These are phyloP conservation scores for Schizochytrium sp. DNA, from an alignment of 108 stramenopile species.

Conservation along the genomic window DNA sequence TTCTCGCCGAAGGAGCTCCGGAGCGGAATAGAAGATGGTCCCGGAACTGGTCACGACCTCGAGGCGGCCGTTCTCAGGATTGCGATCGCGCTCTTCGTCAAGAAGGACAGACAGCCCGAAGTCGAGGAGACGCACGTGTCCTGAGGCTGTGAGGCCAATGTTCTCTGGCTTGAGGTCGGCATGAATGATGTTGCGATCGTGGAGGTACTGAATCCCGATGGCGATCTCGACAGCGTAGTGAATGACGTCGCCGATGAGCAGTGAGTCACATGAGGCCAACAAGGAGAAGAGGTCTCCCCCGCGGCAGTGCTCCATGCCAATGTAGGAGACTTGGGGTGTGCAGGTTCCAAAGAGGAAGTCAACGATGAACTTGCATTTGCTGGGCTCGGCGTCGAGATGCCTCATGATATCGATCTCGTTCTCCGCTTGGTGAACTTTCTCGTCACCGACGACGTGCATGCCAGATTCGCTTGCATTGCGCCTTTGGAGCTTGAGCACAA, in stretches of 20 bases:
- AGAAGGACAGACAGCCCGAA: constrained; percentile 54
- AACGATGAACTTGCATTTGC: not conserved
- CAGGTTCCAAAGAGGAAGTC: not conserved
- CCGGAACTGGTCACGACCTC: not conserved
- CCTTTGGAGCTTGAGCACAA: too few relatives aligned
- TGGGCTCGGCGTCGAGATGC: not conserved
- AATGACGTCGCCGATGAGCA: constrained; percentile 67
- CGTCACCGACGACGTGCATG: not conserved
- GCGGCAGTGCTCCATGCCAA: constrained; percentile 86
- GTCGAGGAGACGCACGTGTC: constrained; percentile 90
- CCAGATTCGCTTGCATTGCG: too few relatives aligned
- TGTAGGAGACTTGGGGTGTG: constrained; percentile 43
- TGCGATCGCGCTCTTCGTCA: not conserved
- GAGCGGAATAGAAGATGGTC: not conserved
- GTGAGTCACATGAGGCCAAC: constrained; percentile 63
- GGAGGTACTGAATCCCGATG: constrained; percentile 76
- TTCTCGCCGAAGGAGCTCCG: not conserved
- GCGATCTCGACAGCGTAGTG: constrained; percentile 78
- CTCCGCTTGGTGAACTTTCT: constrained; percentile 19
- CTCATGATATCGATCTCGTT: not conserved
- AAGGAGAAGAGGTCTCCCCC: constrained; percentile 81
- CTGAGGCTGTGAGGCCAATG: constrained; percentile 77
- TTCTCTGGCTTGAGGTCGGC: constrained; percentile 91
- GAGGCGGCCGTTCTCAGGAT: not conserved
- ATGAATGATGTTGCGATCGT: constrained; percentile 68